Base-by-base conservation (phyloP, 352 stramenopile genomes). In the Pelagophyceae sp. region DNA sequence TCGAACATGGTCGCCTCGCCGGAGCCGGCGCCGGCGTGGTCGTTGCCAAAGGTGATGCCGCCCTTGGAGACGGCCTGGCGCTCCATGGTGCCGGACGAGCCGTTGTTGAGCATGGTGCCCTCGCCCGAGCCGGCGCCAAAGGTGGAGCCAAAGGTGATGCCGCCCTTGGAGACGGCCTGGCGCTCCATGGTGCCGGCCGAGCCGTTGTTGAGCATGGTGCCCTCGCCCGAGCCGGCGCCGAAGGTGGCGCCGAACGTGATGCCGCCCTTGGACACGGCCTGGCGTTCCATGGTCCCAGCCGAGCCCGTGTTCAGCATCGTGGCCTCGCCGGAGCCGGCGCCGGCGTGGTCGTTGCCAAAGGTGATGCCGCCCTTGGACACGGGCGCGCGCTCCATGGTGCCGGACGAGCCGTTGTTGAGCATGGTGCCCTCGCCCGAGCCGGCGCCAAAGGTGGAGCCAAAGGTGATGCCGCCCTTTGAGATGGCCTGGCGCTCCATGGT, bases 21-120 rank as follows among this genome's bases (percentile, higher is more conserved):
- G 5, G 67, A 33, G 15, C 67, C 67, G 35, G 11, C 23, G 67
- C 67, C 67, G 5, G 67, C 2, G 15, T 31, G 1, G 17, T 74
- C 67, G 67, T 74, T 74, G 23, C 67, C 67, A 58, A 74, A 74
- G 33, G 67, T 74, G 67, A 74, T 74, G 67, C 67, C 67, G 15
- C 23, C 37, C n/a, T 51, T 58, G 35, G 20, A 3, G 67, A 6
- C 67, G 5, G 3, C 1, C 2, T 40, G 1, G 35, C 67, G 67
- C 67, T 74, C 35, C 67, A 74, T 74, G 15, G 67, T 74, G 2
- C 11, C 33, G 15, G 38, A 17, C 35, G 20, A 37, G 0, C 67
- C 67, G 35, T 23, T 23, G 67, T 74, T 74, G 20, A 74, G 35
- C 35, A 74, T 31, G 17, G 67, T 74, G 67, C 25, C 38, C 19